Percentiles rank a stretch among this genome's conserved stretches.
Conservation (phyloP, 148 eudicot genomes). For the Rhododendron simsii region DNA sequence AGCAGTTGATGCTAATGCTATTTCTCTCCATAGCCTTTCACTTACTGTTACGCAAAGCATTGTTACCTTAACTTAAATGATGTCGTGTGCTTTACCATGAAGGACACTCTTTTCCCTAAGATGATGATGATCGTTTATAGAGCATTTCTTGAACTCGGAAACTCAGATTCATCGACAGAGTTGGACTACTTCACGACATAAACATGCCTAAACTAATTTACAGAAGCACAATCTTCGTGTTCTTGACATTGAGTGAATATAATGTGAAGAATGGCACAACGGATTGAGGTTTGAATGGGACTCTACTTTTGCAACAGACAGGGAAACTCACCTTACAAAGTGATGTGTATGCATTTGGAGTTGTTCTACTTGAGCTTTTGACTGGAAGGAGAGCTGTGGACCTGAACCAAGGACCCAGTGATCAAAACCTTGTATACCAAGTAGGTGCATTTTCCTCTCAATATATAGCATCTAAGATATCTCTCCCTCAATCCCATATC, state of each 20-base stretch:
- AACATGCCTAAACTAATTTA: background rate
- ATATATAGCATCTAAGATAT: background rate
- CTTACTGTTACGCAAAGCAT: background rate
- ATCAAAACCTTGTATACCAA: constrained; percentile 91
- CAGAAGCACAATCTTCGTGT: background rate
- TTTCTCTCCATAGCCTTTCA: background rate
- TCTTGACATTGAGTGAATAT: background rate
- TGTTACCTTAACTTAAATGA: background rate
- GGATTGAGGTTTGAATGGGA: constrained; percentile 10
- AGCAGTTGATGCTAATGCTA: background rate
- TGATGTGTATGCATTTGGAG: constrained; percentile 96
- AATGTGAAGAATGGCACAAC: background rate
- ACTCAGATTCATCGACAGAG: background rate
- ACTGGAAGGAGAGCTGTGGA: constrained; percentile 90
- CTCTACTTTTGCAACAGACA: constrained; percentile 54
- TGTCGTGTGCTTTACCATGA: background rate
- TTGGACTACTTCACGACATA: background rate
- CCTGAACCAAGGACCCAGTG: constrained; percentile 82
- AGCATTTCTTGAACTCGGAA: background rate
- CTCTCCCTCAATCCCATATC: background rate
- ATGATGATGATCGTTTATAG: background rate
- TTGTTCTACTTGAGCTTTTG: constrained; percentile 91
- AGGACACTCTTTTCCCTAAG: background rate
- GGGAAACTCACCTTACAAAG: constrained; percentile 96
- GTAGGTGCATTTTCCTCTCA: constrained; percentile 24